phyloP scores from a whole-genome alignment of 192 early-diverging fungal species.

The Coemansia sp. region DNA sequence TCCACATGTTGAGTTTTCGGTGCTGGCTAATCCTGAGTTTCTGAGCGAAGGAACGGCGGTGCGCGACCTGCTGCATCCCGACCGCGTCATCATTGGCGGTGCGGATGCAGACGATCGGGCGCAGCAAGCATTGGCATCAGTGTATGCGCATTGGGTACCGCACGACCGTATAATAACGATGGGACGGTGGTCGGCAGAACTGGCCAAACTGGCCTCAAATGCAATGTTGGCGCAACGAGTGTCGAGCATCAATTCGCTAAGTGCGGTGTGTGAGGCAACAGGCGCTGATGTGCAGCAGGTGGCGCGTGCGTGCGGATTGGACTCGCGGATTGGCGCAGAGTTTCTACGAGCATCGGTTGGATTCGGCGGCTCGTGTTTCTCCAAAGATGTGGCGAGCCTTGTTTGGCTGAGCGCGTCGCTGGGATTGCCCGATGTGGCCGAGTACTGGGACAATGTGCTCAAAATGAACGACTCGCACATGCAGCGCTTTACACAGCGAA shows the following conservation, averaged over 20 bases:
- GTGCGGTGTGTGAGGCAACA: slow-evolving; percentile 89
- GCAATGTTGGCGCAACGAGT: slow-evolving; percentile 93
- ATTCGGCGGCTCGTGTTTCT: slow-evolving; percentile 94
- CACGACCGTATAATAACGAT: slow-evolving; percentile 83
- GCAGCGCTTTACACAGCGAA: slow-evolving; percentile 72
- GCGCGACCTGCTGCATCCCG: slow-evolving; percentile 77
- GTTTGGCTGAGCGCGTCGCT: slow-evolving; percentile 84
- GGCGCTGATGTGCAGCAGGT: slow-evolving; percentile 91
- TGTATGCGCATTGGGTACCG: slow-evolving; percentile 90
- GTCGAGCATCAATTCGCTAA: slow-evolving; percentile 86
- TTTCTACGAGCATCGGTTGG: slow-evolving; percentile 91
- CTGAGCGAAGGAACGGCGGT: slow-evolving; percentile 92
- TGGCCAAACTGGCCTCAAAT: slow-evolving; percentile 91
- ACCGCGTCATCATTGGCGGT: slow-evolving; percentile 88
- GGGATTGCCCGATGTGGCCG: slow-evolving; percentile 84
- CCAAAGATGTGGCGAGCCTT: slow-evolving; percentile 92
- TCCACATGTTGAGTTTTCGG: slow-evolving; percentile 71
- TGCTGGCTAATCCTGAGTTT: slow-evolving; percentile 95
- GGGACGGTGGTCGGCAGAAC: slow-evolving; percentile 92
- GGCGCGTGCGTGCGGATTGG: slow-evolving; percentile 83
- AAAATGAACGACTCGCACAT: slow-evolving; percentile 92
- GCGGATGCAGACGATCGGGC: slow-evolving; percentile 71
- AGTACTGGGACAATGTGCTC: slow-evolving; percentile 91
- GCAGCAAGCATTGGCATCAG: slow-evolving; percentile 68
- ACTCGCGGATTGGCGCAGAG: slow-evolving; percentile 82